Conservation (phyloP, 2,329 filamentous ascomycete genomes). For the Didymella segeticola region DNA sequence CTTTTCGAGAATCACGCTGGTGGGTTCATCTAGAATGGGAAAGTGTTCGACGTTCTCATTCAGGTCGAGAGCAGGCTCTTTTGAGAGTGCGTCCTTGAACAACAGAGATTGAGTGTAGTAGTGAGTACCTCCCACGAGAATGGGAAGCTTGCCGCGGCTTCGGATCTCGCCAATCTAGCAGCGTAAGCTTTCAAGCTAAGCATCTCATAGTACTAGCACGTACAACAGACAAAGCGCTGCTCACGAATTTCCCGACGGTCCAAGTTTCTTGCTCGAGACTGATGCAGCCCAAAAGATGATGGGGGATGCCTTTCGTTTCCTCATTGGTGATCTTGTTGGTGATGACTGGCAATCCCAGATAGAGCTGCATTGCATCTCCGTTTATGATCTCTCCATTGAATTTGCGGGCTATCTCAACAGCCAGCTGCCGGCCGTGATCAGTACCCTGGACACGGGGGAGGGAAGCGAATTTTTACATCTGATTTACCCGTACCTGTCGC, state of each 20-base stretch:
- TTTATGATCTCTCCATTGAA: conserved; percentile 97
- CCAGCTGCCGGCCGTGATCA: conserved; percentile 68
- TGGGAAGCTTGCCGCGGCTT: conserved; percentile 78
- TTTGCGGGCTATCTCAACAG: conserved; percentile 81
- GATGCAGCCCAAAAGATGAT: conserved; percentile 86
- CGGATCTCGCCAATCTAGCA: conserved; percentile 75
- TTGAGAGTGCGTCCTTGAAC: conserved; percentile 74
- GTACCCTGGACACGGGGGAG: conserved; percentile 15
- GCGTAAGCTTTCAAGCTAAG: conserved; percentile 4
- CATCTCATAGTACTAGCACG: neutral
- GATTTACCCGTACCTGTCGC: conserved; percentile 95
- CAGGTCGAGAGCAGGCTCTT: conserved; percentile 47
- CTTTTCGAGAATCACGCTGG: conserved; percentile 74
- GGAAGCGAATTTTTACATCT: conserved; percentile 64
- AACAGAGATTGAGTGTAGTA: conserved; percentile 93
- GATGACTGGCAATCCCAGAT: conserved; percentile 87
- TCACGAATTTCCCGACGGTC: conserved; percentile 80
- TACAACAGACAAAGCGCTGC: conserved; percentile 66
- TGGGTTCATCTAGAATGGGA: conserved; percentile 75
- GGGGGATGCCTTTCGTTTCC: conserved; percentile 80
- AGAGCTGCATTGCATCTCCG: conserved; percentile 97
- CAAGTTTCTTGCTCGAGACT: conserved; percentile 78
- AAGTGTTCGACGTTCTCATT: conserved; percentile 50
- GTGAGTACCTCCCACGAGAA: conserved; percentile 92
- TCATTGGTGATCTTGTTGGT: conserved; percentile 86